A percentile compares a stretch with the other conserved stretches of the same genome.
Evolutionary conservation across 306 rosid species (phyloP).

Genomic region (Hippophae tibetana): DNA sequence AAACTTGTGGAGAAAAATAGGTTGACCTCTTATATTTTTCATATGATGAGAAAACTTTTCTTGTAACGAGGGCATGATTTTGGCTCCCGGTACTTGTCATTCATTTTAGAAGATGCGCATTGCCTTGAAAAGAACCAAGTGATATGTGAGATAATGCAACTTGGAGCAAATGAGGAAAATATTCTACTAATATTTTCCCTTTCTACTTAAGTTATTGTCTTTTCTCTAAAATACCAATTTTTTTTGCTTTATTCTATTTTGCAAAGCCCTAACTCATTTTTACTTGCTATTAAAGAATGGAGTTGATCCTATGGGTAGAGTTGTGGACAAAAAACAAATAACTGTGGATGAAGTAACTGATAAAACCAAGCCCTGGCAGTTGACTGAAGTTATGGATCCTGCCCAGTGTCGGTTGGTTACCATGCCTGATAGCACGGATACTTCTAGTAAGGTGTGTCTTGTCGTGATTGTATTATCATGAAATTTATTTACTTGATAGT

Average conservation of each 20-base stretch:
- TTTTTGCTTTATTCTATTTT: background rate
- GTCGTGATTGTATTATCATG: conserved; percentile 3
- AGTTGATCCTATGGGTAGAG: conserved; percentile 46
- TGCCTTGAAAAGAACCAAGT: conserved; percentile 7
- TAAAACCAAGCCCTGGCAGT: conserved; percentile 68
- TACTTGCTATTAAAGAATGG: conserved; percentile 43
- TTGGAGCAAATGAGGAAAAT: conserved; percentile 4
- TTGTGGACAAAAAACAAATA: conserved; percentile 47
- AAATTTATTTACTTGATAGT: conserved; percentile 14
- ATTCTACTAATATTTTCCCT: conserved; percentile 4
- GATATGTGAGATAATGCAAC: conserved; percentile 8
- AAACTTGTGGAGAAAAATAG: background rate
- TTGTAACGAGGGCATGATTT: background rate
- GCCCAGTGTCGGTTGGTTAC: conserved; percentile 57
- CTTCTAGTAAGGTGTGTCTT: conserved; percentile 66
- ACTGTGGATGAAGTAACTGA: conserved; percentile 46
- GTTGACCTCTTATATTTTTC: background rate
- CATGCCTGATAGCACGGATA: conserved; percentile 69
- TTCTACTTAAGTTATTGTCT: no score
- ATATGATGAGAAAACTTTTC: background rate
- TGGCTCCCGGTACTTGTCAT: no score
- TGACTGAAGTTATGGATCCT: conserved; percentile 69
- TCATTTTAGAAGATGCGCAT: conserved; percentile 2
- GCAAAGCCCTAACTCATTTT: conserved; percentile 23
- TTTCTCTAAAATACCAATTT: no score